Evolutionary conservation across 148 eudicot species (phyloP), one percentile per base, ranked within the genome.

Genomic region (Heliamphora exappendiculata): DNA sequence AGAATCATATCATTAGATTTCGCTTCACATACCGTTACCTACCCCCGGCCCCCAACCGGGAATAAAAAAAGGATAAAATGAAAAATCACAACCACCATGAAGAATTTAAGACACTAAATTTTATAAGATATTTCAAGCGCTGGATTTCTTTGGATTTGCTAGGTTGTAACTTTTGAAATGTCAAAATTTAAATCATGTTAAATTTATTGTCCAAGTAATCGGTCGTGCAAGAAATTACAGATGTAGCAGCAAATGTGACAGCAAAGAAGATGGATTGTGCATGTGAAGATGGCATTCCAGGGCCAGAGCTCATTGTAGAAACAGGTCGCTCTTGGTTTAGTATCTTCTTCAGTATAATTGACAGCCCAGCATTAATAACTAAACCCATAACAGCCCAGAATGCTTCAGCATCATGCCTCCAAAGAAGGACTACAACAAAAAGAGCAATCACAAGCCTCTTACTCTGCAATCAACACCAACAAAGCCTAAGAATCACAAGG

Each of bases 281-380:
- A 79, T 92, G 98, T 22, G 97, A 87, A 36, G 98, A 95, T 29
- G 97, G 98, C 98, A 95, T 95, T 76, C 98, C 98, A 34, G 96
- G 94, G 75, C 86, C 98, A 0, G 93, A 79, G 82, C 91, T 88
- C 75, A 79, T 49, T 50, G 73, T 82, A 63, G 89, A 79, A 80
- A 67, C 59, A 20, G 98, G 98, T 17, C 97, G 88, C 72, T 89
- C 93, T 83, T 95, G 97, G 85, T 92, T 92, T 71, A 95, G 83
- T 72, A 89, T 64, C 70, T 76, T 75, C 84, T 92, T 92, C 78
- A 92, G 78, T 45, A 68, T 10, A 62, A 76, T 73, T 13, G 93
- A 90, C 42, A 90, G 81, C 31, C 75, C 82, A 31, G 81, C 67
- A 73, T 92, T 92, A 20, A 86, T 29, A 75, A 85, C 81, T 39